Evolutionary conservation across 2,329 filamentous ascomycete genomes (phyloP).

Genomic region (Aureobasidium sp.): DNA sequence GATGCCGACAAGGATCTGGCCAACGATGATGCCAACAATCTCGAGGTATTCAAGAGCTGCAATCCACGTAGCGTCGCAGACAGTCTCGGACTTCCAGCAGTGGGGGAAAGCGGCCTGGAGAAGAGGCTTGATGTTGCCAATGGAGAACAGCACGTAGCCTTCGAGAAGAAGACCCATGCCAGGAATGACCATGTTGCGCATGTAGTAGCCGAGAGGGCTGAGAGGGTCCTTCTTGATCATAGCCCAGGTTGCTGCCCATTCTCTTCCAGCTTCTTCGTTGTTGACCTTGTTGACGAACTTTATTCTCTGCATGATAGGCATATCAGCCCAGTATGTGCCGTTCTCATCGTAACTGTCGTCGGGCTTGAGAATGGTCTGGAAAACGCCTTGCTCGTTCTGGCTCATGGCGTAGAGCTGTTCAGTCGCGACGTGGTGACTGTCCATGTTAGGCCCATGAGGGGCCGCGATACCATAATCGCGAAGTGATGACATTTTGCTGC

Average conservation of each 20-base stretch:
- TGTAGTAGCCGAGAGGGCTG: constrained; percentile 77
- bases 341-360: constrained; percentile 79
- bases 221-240: constrained; percentile 87
- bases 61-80: constrained; percentile 74
- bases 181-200: constrained; percentile 83
- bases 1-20: constrained; percentile 81
- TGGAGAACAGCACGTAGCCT: constrained; percentile 94
- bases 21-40: constrained; percentile 89
- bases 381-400: constrained; percentile 54
- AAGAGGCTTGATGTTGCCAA: constrained; percentile 82
- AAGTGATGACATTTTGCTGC: constrained; percentile 29
- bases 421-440: constrained; percentile 38
- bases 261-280: constrained; percentile 58
- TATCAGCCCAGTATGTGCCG: constrained; percentile 88
- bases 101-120: constrained; percentile 66
- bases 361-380: constrained; percentile 74
- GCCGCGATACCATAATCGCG: constrained; percentile 43
- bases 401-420: constrained; percentile 45
- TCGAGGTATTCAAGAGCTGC: constrained; percentile 84
- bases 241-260: constrained; percentile 58
- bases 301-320: constrained; percentile 62
- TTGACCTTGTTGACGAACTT: constrained; percentile 72
- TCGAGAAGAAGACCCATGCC: constrained; percentile 88
- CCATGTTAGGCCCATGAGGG: constrained; percentile 43
- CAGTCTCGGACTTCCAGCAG: constrained; percentile 62